Evolutionary conservation across 257 asterid genomes (phyloP), one percentile per base, ranked within the genome.

Genomic region (Jaltomata sinuosa): DNA sequence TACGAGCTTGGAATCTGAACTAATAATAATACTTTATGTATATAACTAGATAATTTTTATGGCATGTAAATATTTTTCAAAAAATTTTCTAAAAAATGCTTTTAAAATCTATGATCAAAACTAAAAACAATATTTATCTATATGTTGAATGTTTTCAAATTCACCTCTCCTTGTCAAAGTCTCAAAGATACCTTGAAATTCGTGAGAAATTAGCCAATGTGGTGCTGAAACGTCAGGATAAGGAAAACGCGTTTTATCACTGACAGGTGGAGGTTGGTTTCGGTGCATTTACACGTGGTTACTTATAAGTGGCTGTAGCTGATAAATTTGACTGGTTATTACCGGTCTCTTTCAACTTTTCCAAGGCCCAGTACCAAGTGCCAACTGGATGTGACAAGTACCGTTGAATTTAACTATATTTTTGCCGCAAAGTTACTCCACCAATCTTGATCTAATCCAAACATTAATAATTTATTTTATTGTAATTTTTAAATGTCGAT

Each of bases 201-300:
- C 9, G 42, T 38, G 19, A 47, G 14, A 74, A 45, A 7, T 0
- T 0, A 11, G 10, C 91, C 85, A 89, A 86, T 87, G 40, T 7
- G 0, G 0, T 0, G 0, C 3, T 1, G 88, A 72, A 90, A 84
- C 90, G 91, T 89, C 19, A 19, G 12, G 18, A 25, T 21, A 14
- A 16, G 0, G 12, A 2, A 11, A 3, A 22, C 8, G 3, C 19
- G 38, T 11, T 40, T 16, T n/a, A n/a, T 22, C 57, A 85, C 83
- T 32, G 91, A 34, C 89, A 85, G 85, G 65, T 90, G 90, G 78
- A 82, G n/a, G 86, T 79, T 11, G 6, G 2, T 14, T 3, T 5
- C 11, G 22, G 15, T 15, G 62, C 31, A 18, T 3, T n/a, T 8
- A 25, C n/a, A 83, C 88, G 89, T 85, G 91, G 84, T 69, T 0